phyloP scores from a whole-genome alignment of 2,329 filamentous ascomycete species.

The Onygenales sp. region DNA sequence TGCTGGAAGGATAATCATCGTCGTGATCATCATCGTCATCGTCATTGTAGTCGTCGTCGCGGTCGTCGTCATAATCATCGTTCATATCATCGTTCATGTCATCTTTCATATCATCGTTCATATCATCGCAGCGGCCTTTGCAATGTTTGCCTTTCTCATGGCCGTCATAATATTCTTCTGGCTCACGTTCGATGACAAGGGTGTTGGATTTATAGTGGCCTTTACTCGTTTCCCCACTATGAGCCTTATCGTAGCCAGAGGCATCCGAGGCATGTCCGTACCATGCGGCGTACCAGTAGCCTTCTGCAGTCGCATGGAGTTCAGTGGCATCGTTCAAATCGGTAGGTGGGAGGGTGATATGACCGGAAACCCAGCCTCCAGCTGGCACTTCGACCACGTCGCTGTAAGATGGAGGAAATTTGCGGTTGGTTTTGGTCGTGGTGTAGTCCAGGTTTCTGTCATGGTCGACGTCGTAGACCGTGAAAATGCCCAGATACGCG shows the following conservation, averaged over 20 bases:
- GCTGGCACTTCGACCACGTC: constrained; percentile 24
- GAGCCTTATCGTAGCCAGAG: constrained; percentile 2
- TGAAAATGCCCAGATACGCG: constrained; percentile 21
- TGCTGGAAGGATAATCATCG: no score
- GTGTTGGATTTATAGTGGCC: no score
- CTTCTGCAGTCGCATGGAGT: constrained; percentile 24
- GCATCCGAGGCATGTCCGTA: constrained; percentile 15
- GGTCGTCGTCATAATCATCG: no score
- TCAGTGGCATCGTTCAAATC: constrained; percentile 20
- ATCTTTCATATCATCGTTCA: no score
- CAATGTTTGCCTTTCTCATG: no score
- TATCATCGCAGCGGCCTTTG: no score
- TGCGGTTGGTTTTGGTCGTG: constrained; percentile 25
- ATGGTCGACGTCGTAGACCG: constrained; percentile 16
- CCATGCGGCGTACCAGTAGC: constrained; percentile 30
- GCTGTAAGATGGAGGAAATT: constrained; percentile 19
- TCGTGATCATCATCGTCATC: no score
- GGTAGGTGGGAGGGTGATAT: constrained; percentile 16
- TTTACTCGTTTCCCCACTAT: no score
- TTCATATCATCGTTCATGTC: no score
- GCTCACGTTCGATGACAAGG: no score
- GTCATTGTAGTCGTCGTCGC: no score
- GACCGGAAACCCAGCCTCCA: constrained; percentile 13
- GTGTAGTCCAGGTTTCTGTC: constrained; percentile 17
- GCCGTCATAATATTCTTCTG: no score